Base-by-base conservation (phyloP, 805 yeast species). In the Lipomyces oligophaga region DNA sequence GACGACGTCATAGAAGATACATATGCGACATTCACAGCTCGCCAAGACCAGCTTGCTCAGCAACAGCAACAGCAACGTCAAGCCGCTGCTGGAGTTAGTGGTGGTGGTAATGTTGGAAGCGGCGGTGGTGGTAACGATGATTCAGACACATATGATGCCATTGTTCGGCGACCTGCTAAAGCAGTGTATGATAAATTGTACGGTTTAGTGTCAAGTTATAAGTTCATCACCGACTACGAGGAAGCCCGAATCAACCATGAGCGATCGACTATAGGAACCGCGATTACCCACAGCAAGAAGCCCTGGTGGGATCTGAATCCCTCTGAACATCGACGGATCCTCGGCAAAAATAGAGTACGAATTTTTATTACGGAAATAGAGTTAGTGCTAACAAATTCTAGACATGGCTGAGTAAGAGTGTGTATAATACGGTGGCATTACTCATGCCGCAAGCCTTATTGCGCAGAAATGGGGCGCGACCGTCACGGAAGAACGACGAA, bases 261-360 rank as follows among this genome's bases (percentile, higher is more conserved):
- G 39, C 46, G 54, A 16, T 19, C 30, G 6, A 45, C 41, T 8
- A 41, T 33, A 13, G 50, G 41, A 2, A 27, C 50, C 3, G 40
- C 44, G 16, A 33, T 41, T 22, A 21, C 20, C 31, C 25, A 42
- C 21, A 34, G 27, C 5, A 49, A 44, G 41, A 45, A 38, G 36
- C 40, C 56, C 3, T 52, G 56, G 56, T 52, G 56, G 56, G 55
- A 49, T 32, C 26, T 52, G 34, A n/a, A 38, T 10, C 46, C 52
- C 13, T 19, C 35, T 7, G 56, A 52, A 16, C 56, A 52, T 27
- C 49, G 56, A n/a, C 34, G 49, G 25, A 15, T 45, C 24, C 36
- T 52, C 19, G 56, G 56, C 10, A 47, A 43, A 33, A 52, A 47
- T 34, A 28, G 55, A 25, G 52, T 37, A 38, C 11, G 40, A 22